A percentile compares a stretch with the other conserved stretches of the same genome.
Conservation (phyloP, 257 asterid genomes). For the Penstemon newberryi region DNA sequence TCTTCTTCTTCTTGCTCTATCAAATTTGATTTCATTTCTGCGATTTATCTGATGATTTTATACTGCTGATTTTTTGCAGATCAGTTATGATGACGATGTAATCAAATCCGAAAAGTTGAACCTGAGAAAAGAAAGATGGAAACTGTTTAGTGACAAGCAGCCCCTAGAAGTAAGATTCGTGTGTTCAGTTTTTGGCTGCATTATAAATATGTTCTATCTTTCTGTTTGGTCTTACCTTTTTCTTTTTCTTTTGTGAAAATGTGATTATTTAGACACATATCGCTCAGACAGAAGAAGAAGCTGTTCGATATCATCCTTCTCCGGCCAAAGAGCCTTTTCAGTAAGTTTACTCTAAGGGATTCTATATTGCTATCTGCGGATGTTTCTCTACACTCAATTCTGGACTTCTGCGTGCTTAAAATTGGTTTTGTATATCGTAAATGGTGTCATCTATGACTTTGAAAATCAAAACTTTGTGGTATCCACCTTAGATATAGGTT, state of each 20-base stretch:
- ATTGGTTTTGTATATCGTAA: too few relatives aligned
- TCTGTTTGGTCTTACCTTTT: not conserved
- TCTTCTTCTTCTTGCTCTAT: too few relatives aligned
- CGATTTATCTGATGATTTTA: constrained; percentile 13
- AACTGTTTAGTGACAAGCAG: constrained; percentile 23
- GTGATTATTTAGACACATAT: constrained; percentile 19
- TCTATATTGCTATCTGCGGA: too few relatives aligned
- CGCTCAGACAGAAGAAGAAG: constrained; percentile 34
- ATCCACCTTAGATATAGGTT: not conserved
- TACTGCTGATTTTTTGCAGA: constrained; percentile 36
- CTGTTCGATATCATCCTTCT: constrained; percentile 23
- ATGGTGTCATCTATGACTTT: too few relatives aligned
- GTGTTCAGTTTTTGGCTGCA: not conserved
- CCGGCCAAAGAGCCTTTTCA: constrained; percentile 30
- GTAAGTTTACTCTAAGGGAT: constrained; percentile 41
- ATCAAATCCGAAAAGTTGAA: constrained; percentile 36
- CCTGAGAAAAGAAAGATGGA: constrained; percentile 51
- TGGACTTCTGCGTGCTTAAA: not conserved
- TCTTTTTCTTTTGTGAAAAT: not conserved
- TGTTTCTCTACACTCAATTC: too few relatives aligned
- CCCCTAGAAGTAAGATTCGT: constrained; percentile 37
- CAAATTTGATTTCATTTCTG: not conserved
- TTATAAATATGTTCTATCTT: not conserved
- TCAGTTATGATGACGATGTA: constrained; percentile 46
- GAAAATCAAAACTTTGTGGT: not conserved